A percentile compares a stretch with the other conserved stretches of the same genome.
Conservation (phyloP, 169 alveolate species). For the Eimeria praecox region DNA sequence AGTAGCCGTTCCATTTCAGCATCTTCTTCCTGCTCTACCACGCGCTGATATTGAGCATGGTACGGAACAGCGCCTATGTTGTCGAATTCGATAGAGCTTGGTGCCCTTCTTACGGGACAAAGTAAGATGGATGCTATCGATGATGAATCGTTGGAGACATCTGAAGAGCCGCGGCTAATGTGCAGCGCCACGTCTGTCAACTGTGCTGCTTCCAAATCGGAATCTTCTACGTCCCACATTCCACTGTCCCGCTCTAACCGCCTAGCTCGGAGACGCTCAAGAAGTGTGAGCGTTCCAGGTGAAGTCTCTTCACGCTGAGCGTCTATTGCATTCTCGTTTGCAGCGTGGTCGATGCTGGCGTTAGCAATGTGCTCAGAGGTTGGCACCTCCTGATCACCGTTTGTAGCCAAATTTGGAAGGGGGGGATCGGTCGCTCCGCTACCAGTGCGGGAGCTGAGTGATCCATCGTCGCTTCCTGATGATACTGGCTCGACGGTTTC, state of each 20-base stretch:
- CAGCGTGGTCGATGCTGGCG: not conserved
- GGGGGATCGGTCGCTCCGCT: not conserved
- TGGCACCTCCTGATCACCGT: not conserved
- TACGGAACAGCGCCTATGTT: conserved; percentile 27
- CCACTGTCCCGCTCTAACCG: conserved; percentile 44
- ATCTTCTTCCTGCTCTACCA: conserved; percentile 60
- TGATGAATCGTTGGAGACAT: conserved; percentile 29
- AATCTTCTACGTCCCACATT: conserved; percentile 64
- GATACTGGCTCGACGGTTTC: not conserved
- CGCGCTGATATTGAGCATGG: conserved; percentile 62
- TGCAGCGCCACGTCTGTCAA: conserved; percentile 2
- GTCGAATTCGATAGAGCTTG: conserved; percentile 33
- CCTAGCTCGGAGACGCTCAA: conserved; percentile 60
- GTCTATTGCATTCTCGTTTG: not conserved
- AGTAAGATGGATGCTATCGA: not conserved
- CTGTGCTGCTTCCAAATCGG: conserved; percentile 48
- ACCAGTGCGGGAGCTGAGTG: not conserved
- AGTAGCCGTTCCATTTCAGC: conserved; percentile 68
- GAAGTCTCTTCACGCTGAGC: not conserved
- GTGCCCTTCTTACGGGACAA: conserved; percentile 33
- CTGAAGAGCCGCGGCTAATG: conserved; percentile 50
- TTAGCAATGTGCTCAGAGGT: not conserved
- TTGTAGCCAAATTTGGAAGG: not conserved
- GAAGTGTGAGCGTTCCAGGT: conserved; percentile 46
- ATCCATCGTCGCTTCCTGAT: conserved; percentile 1